phyloP scores from a whole-genome alignment of 2,329 filamentous ascomycete genomes.

The Metarhizium album region DNA sequence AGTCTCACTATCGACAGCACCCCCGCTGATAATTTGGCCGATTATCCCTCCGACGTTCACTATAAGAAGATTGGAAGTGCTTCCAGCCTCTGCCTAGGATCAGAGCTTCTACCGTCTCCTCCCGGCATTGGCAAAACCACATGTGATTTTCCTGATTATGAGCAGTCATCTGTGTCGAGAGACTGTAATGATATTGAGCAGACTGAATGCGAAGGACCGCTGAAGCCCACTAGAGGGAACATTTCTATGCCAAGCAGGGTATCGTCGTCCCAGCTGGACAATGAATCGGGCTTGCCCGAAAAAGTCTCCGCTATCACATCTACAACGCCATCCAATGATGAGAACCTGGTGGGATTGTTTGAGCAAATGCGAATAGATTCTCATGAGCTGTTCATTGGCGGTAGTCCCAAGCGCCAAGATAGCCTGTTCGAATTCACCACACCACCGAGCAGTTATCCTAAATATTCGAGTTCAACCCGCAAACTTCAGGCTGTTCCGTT shows the following conservation, averaged over 20 bases:
- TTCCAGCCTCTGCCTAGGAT: neutral
- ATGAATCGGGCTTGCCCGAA: neutral
- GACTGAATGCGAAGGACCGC: neutral
- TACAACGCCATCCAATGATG: neutral
- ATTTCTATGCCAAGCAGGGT: neutral
- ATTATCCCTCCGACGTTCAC: neutral
- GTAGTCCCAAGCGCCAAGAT: constrained; percentile 2
- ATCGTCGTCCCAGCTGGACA: neutral
- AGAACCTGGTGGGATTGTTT: neutral
- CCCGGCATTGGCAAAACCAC: neutral
- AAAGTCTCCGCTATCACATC: neutral
- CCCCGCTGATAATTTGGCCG: neutral
- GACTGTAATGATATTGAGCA: neutral
- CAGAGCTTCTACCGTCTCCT: neutral
- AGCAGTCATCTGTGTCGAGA: neutral
- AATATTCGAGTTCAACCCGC: constrained; percentile 18
- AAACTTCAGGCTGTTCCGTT: constrained; percentile 34
- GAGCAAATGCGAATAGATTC: neutral
- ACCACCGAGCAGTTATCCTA: constrained; percentile 14
- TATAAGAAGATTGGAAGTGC: neutral
- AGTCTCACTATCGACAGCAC: neutral
- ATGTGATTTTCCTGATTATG: neutral
- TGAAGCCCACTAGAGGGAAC: neutral
- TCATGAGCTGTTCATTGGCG: neutral
- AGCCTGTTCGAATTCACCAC: constrained; percentile 8